These are phyloP conservation scores for Aspergillus sp. DNA, from an alignment of 2,329 filamentous ascomycete species.

Conservation along the genomic window DNA sequence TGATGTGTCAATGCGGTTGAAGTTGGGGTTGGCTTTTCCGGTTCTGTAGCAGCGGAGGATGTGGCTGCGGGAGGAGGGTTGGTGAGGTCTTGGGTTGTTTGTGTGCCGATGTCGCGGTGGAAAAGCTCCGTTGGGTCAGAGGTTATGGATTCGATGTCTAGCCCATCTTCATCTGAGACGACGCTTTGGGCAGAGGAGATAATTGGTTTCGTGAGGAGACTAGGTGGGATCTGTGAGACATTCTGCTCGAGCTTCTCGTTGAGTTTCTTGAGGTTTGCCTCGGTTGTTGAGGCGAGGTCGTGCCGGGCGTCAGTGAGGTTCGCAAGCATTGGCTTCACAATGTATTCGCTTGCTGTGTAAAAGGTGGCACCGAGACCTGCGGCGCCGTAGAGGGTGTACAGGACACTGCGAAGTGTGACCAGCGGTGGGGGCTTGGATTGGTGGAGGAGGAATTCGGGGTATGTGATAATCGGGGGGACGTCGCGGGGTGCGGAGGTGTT, in stretches of 20 bases:
- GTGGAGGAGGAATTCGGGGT: conserved; percentile 67
- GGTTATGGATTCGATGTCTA: conserved; percentile 54
- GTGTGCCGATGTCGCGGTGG: conserved; percentile 66
- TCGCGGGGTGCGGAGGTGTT: conserved; percentile 41
- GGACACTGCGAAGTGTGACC: conserved; percentile 60
- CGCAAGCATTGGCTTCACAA: conserved; percentile 63
- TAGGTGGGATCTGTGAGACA: conserved; percentile 58
- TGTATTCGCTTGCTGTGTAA: conserved; percentile 63
- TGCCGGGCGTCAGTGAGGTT: conserved; percentile 60
- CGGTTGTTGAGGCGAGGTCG: conserved; percentile 59
- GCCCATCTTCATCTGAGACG: conserved; percentile 45
- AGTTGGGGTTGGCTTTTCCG: conserved; percentile 15
- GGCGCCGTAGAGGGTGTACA: conserved; percentile 61
- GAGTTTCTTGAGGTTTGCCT: conserved; percentile 57
- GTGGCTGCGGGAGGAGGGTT: conserved; percentile 27
- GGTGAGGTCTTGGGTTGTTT: conserved; percentile 55
- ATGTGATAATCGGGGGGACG: conserved; percentile 67
- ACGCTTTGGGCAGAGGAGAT: conserved; percentile 10
- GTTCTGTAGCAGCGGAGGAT: conserved; percentile 18
- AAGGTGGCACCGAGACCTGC: conserved; percentile 59
- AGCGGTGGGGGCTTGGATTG: conserved; percentile 63
- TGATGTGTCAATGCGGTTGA: conserved; percentile 42
- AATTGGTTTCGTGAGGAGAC: not conserved
- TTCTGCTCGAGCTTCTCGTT: conserved; percentile 59
- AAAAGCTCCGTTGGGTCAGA: conserved; percentile 68